phyloP scores from a whole-genome alignment of 2,329 filamentous ascomycete genomes.

The Pseudopithomyces chartarum region DNA sequence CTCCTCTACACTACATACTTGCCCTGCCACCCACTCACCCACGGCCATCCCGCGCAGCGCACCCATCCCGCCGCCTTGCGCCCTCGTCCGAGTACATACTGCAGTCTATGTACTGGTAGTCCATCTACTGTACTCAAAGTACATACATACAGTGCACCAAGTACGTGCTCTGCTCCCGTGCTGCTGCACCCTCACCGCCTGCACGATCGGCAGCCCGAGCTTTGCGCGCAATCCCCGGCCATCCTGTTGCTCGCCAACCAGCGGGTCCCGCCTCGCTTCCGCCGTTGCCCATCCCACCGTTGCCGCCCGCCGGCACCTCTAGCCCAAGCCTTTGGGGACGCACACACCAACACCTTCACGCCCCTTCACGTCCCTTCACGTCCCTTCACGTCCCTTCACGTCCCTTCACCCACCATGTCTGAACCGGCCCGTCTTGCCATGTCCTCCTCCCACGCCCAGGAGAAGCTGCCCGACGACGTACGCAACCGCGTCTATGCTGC shows the following conservation, averaged over 20 bases:
- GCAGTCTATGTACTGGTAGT: too few relatives aligned
- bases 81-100: neutral
- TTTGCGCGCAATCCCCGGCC: conserved; percentile 9
- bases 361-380: too few relatives aligned
- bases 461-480: conserved; percentile 45
- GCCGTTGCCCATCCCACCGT: neutral
- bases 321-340: neutral
- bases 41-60: neutral
- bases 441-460: conserved; percentile 46
- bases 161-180: too few relatives aligned
- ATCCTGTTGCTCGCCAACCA: conserved; percentile 5
- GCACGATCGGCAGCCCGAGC: conserved; percentile 11
- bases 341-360: conserved; percentile 6
- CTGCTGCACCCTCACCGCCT: conserved; percentile 13
- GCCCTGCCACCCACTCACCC: too few relatives aligned
- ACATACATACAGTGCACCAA: too few relatives aligned
- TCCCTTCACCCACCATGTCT: conserved; percentile 15
- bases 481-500: conserved; percentile 51
- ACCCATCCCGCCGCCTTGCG: neutral
- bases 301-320: neutral
- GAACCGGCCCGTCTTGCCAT: conserved; percentile 28
- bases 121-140: too few relatives aligned
- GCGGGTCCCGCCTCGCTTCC: conserved; percentile 6
- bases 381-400: too few relatives aligned
- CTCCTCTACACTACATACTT: too few relatives aligned